Conservation (phyloP, 345 rosid genomes). For the Alliaria petiolata region DNA sequence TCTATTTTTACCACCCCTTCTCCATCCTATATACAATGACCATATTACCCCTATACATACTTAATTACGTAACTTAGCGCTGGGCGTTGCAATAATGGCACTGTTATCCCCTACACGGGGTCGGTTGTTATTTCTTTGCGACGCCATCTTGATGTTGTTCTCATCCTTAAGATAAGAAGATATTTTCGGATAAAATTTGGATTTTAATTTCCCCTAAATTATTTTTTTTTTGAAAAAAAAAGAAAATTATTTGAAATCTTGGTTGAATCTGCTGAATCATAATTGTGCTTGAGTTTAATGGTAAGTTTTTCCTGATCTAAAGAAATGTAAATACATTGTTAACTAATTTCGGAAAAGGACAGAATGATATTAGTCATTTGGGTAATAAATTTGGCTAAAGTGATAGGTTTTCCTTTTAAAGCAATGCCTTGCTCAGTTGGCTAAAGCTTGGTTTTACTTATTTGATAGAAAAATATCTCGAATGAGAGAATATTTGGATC, state of each 20-base stretch:
- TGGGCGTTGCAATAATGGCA: background rate
- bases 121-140: too few relatives aligned
- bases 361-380: background rate
- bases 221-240: background rate
- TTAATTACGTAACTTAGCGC: background rate
- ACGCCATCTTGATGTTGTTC: background rate
- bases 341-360: background rate
- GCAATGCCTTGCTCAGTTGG: background rate
- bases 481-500: background rate
- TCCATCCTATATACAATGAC: background rate
- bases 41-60: background rate
- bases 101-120: background rate
- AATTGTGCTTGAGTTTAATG: too few relatives aligned
- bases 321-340: background rate
- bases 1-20: background rate
- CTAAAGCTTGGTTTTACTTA: background rate
- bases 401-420: background rate
- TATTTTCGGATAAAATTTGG: background rate
- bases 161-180: background rate
- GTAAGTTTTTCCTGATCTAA: too few relatives aligned
- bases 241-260: background rate
- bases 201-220: background rate
- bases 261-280: too few relatives aligned
- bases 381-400: background rate
- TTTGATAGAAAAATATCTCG: background rate